Evolutionary conservation across 306 rosid species (phyloP).

Genomic region (Alnus rubra): DNA sequence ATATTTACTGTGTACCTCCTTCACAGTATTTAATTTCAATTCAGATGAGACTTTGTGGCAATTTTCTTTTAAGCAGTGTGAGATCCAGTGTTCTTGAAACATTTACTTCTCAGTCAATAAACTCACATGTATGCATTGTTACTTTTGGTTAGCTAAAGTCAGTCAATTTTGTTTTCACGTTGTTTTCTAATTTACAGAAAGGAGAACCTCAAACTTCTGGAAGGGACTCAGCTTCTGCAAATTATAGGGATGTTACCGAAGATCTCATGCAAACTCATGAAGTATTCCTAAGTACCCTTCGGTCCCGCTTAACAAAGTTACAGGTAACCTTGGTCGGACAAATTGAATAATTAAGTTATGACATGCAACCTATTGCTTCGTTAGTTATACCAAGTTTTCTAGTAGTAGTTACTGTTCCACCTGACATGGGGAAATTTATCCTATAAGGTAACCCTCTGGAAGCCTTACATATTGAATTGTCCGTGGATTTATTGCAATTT

Average conservation of each 20-base stretch:
- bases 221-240: constrained; percentile 49
- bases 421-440: not conserved
- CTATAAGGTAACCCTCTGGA: not conserved
- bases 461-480: constrained; percentile 7
- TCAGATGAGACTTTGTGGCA: not conserved
- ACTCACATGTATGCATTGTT: not conserved
- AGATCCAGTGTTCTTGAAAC: constrained; percentile 3
- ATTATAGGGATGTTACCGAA: constrained; percentile 56
- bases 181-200: constrained; percentile 42
- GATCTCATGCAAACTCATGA: constrained; percentile 80
- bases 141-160: constrained; percentile 26
- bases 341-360: not conserved
- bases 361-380: not conserved
- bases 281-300: constrained; percentile 71
- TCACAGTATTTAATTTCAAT: not conserved
- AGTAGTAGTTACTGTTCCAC: constrained; percentile 21
- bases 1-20: not conserved
- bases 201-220: constrained; percentile 57
- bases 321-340: constrained; percentile 56
- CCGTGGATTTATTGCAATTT: not conserved
- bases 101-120: constrained; percentile 12
- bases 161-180: constrained; percentile 12
- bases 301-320: constrained; percentile 84
- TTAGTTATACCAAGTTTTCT: not conserved
- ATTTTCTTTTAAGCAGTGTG: constrained; percentile 1